Base-by-base conservation (phyloP, 2,329 filamentous ascomycete genomes). In the Ilyonectria destructans region DNA sequence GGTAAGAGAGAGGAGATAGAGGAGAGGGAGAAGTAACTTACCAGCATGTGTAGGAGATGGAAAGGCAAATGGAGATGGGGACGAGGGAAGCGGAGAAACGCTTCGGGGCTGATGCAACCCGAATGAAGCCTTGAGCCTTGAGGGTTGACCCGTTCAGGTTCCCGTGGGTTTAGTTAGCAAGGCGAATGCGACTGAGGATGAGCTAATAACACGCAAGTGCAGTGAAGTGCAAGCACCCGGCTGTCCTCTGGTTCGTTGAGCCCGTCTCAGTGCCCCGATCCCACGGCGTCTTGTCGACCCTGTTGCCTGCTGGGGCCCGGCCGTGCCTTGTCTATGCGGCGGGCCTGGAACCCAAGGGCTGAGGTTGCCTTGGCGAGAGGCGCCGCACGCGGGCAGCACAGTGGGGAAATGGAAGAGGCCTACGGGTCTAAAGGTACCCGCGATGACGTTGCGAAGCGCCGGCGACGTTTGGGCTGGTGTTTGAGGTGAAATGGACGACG, bases 81-180 rank as follows among this genome's bases (percentile, higher is more conserved):
- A 70, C 58, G 57, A 56, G 19, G 65, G 60, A 66, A 45, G 62
- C 55, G 72, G 67, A 67, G 69, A 71, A 66, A 62, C 58, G 58
- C 64, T 49, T 61, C 64, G 64, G 64, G 58, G 64, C 46, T 58
- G 64, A 66, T 66, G 58, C 45, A 58, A 54, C 29, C 52, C 31
- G 59, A n/a, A 35, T 13, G 51, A 54, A 54, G 51, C 31, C 51
- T 54, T 37, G 51, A 52, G 40, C 40, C 40, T 52, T 29, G 49
- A 52, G 29, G 49, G 29, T 33, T 33, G 49, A 21, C 21, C 21
- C 43, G 31, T 64, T 23, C 45, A 58, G 59, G 55, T 56, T 58
- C 62, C 55, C 46, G 62, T 46, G 46, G 55, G 45, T 46, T 58
- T 64, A 55, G 62, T 58, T 64, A 55, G 62, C 35, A 29, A 35